A percentile compares a stretch with the other conserved stretches of the same genome.
Conservation (phyloP, 2,329 filamentous ascomycete genomes). For the Dactylellina leptospora region DNA sequence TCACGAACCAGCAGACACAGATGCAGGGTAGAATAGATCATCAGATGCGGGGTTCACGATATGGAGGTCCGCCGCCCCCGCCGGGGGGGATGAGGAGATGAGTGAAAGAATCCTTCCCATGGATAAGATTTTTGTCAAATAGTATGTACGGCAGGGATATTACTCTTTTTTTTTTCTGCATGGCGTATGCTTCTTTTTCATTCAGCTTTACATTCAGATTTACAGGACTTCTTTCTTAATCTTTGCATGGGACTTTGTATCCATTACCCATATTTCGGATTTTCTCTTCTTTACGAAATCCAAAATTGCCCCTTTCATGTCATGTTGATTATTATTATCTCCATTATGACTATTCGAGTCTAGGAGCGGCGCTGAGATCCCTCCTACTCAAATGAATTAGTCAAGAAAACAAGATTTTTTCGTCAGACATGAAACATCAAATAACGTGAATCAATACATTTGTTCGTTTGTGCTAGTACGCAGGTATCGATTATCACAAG, state of each 20-base stretch:
- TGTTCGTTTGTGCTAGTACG: too few relatives aligned
- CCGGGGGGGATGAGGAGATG: conserved; percentile 51
- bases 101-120: neutral
- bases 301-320: too few relatives aligned
- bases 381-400: too few relatives aligned
- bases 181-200: conserved; percentile 14
- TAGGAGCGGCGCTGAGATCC: neutral
- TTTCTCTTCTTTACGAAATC: neutral
- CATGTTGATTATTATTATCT: neutral
- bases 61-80: conserved; percentile 41
- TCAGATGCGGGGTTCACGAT: conserved; percentile 44
- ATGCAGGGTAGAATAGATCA: conserved; percentile 42
- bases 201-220: conserved; percentile 2
- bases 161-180: conserved; percentile 8
- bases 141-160: conserved; percentile 20
- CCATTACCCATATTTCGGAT: conserved; percentile 1
- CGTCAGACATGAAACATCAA: too few relatives aligned
- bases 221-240: conserved; percentile 15
- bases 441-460: too few relatives aligned
- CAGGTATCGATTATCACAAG: too few relatives aligned
- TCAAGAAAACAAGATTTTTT: too few relatives aligned
- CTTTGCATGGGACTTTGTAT: neutral
- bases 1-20: conserved; percentile 63
- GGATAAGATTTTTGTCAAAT: conserved; percentile 31
- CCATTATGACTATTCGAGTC: neutral